Conservation (phyloP, 306 rosid species). For the Quercus wislizeni region DNA sequence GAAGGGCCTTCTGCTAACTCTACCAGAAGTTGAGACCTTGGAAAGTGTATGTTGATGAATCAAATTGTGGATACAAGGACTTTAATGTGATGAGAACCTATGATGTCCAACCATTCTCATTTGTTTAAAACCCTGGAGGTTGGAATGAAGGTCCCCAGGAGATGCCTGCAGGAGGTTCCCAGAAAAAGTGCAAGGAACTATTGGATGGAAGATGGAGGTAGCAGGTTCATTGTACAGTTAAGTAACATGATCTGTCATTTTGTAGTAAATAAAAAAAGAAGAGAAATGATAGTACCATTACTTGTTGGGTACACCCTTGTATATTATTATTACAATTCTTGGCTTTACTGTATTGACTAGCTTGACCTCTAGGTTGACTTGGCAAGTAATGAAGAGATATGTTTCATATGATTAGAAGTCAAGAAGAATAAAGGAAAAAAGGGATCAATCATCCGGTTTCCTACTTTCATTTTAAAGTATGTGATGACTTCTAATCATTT, state of each 20-base stretch:
- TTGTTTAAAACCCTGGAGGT: conserved; percentile 23
- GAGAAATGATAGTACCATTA: conserved; percentile 12
- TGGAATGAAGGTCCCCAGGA: conserved; percentile 54
- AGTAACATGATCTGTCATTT: conserved; percentile 28
- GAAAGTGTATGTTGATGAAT: conserved; percentile 14
- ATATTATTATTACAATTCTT: conserved; percentile 36
- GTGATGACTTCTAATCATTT: too few species aligned
- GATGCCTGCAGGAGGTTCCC: conserved; percentile 23
- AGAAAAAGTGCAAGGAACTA: conserved; percentile 24
- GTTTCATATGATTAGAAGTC: not conserved
- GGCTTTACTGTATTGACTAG: conserved; percentile 22
- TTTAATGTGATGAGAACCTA: conserved; percentile 34
- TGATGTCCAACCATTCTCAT: conserved; percentile 39
- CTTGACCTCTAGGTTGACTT: conserved; percentile 16
- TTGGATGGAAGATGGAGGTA: conserved; percentile 25
- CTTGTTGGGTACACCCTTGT: conserved; percentile 38
- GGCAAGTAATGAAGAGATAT: conserved; percentile 21
- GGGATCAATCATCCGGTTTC: too few species aligned
- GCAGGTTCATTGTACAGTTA: conserved; percentile 62
- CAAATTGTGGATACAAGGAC: conserved; percentile 20
- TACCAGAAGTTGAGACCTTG: conserved; percentile 40
- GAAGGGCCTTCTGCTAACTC: conserved; percentile 53
- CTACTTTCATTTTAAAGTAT: too few species aligned
- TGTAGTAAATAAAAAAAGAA: conserved; percentile 21
- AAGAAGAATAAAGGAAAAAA: not conserved